These are phyloP conservation scores for Eragrostis nindensis DNA, from an alignment of 176 grass and related monocot species.

Conservation along the genomic window DNA sequence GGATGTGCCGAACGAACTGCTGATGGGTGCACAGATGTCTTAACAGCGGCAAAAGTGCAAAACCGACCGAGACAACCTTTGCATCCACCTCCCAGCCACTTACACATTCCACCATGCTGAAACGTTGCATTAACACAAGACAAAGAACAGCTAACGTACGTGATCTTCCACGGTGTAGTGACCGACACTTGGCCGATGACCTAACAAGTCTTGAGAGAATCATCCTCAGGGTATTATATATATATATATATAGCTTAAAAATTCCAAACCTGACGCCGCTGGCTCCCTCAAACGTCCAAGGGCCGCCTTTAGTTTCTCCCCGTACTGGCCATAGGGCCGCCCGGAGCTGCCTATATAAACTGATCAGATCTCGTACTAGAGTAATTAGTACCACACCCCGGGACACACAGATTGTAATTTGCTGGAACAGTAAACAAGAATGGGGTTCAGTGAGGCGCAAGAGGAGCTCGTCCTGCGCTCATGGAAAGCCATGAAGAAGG, in stretches of 20 bases:
- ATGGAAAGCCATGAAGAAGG: constrained; percentile 82
- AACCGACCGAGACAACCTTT: not conserved
- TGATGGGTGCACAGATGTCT: not conserved
- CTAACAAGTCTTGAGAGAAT: not conserved
- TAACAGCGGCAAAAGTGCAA: not conserved
- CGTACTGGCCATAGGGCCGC: not conserved
- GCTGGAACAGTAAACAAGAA: not conserved
- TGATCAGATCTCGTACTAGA: not conserved
- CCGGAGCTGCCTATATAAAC: constrained; percentile 26
- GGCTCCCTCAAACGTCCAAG: constrained; percentile 14
- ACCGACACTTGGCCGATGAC: constrained; percentile 3
- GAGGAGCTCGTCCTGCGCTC: constrained; percentile 73
- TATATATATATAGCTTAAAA: not conserved
- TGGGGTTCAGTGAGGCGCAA: constrained; percentile 70
- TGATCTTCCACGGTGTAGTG: not conserved
- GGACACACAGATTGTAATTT: no score
- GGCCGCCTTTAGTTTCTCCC: constrained; percentile 13
- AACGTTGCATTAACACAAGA: not conserved
- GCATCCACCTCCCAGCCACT: not conserved
- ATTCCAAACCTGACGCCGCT: constrained; percentile 1
- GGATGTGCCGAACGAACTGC: not conserved
- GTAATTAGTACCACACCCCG: not conserved
- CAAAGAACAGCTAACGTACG: not conserved
- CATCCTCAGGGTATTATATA: no score
- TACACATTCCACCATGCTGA: not conserved